Percentiles rank a stretch among this genome's conserved stretches.
Evolutionary conservation across 495 filamentous ascomycete species (phyloP).

Genomic region (Daldinia bambusicola): DNA sequence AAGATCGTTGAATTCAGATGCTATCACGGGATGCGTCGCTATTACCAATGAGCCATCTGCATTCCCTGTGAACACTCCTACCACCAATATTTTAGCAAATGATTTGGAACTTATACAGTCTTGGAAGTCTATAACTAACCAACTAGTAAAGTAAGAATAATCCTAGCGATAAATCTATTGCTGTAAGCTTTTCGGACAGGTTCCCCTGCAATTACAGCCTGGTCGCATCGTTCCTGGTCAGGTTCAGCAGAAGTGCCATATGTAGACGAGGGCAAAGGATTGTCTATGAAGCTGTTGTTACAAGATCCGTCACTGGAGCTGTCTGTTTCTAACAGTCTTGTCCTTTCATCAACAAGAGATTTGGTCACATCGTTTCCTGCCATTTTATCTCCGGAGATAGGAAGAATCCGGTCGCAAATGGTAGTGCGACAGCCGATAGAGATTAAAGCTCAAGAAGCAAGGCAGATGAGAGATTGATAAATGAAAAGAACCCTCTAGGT

Average conservation of each 20-base stretch:
- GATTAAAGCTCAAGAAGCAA: background rate
- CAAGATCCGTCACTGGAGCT: slow-evolving; percentile 5
- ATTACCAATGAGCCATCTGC: slow-evolving; percentile 71
- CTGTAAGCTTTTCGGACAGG: slow-evolving; percentile 16
- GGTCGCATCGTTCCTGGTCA: slow-evolving; percentile 27
- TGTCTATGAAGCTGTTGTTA: slow-evolving; percentile 11
- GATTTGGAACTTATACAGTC: background rate
- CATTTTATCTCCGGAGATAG: slow-evolving; percentile 2
- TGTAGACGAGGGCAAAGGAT: background rate
- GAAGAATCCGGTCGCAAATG: background rate
- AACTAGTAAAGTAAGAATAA: slow-evolving; percentile 33
- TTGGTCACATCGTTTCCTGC: background rate
- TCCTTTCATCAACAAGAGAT: slow-evolving; percentile 24
- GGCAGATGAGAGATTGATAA: background rate
- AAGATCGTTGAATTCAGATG: slow-evolving; percentile 72
- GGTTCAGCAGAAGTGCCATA: slow-evolving; percentile 20
- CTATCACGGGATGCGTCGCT: slow-evolving; percentile 69
- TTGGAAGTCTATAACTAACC: slow-evolving; percentile 12
- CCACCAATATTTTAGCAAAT: background rate
- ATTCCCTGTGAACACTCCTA: slow-evolving; percentile 73
- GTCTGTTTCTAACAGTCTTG: slow-evolving; percentile 14
- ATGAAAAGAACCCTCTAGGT: background rate
- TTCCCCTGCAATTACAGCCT: background rate
- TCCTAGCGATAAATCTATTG: slow-evolving; percentile 31
- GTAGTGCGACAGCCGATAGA: background rate